Evolutionary conservation across 129 eudicot species (phyloP).

Genomic region (Solidago caesia): DNA sequence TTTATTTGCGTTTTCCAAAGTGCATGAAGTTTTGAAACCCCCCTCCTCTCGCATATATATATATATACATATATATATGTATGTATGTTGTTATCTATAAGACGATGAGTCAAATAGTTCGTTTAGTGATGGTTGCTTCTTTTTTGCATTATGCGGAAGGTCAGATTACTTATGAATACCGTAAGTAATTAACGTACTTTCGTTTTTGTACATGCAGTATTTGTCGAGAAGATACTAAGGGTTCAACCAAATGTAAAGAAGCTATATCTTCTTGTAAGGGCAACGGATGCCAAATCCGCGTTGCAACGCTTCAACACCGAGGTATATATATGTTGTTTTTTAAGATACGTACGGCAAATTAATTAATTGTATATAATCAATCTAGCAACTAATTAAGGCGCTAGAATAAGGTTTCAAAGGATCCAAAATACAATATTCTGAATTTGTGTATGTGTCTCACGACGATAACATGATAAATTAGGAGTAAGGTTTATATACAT

Average conservation of each 20-base stretch:
- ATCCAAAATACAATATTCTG: too few relatives aligned
- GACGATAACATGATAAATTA: neutral
- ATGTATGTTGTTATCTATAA: neutral
- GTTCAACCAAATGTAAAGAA: constrained; percentile 87
- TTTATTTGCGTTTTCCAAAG: too few relatives aligned
- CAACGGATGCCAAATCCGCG: constrained; percentile 68
- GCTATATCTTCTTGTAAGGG: constrained; percentile 80
- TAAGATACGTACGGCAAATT: neutral
- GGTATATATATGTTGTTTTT: constrained; percentile 27
- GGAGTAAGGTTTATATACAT: too few relatives aligned
- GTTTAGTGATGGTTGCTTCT: neutral
- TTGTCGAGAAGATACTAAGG: constrained; percentile 88
- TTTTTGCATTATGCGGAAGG: neutral
- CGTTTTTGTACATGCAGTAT: constrained; percentile 42
- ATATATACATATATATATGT: too few relatives aligned
- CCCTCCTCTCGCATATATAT: too few relatives aligned
- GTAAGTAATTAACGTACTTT: neutral
- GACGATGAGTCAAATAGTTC: neutral
- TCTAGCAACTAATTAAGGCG: too few relatives aligned
- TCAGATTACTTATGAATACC: neutral
- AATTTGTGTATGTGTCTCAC: neutral
- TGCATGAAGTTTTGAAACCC: too few relatives aligned
- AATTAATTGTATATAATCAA: too few relatives aligned
- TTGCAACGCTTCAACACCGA: constrained; percentile 66
- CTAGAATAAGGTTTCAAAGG: too few relatives aligned